Base-by-base conservation (phyloP, 805 yeast species). In the Phaffomyces opuntiae region DNA sequence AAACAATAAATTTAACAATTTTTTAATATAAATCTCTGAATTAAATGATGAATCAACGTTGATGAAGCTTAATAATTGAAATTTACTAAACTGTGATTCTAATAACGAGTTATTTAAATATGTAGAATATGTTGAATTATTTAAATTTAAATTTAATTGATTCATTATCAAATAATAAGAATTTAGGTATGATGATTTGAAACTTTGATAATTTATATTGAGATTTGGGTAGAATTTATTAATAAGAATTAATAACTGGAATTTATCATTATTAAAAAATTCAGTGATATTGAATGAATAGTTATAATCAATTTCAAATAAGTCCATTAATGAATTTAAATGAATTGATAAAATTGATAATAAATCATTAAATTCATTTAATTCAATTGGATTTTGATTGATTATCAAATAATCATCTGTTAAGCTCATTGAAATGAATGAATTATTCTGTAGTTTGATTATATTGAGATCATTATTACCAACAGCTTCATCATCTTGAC, bases 121-220 rank as follows among this genome's bases (percentile, higher is more conserved):
- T 8, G 52, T 43, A 4, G 60, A 55, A 32, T 55, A 54, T 3
- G 60, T 53, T 2, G 63, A 55, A 2, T 59, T 50, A 36, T 50
- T 49, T 8, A 50, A 36, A 2, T 58, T 47, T 17, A 49, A 50
- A 36, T 55, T 57, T 27, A 49, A 45, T 5, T 54, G 46, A 33
- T 52, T 51, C 17, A 56, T 51, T 32, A 56, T 54, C 27, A 49
- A 49, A 43, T 53, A 59, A 49, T 54, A 59, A 1, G 62, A 57
- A 34, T 51, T 45, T 19, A 59, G 36, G 36, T 52, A 59, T 36
- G 58, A 59, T 29, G 31, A 4, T 44, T 36, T 13, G 56, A 33
- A 31, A 59, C 47, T 3, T 47, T 43, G 38, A 39, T 14, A 37
- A 19, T 44, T 25, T 24, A 46, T 9, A 31, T 40, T n/a, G 43